phyloP scores from a whole-genome alignment of 2,329 filamentous ascomycete genomes.

The Xylaria digitata region DNA sequence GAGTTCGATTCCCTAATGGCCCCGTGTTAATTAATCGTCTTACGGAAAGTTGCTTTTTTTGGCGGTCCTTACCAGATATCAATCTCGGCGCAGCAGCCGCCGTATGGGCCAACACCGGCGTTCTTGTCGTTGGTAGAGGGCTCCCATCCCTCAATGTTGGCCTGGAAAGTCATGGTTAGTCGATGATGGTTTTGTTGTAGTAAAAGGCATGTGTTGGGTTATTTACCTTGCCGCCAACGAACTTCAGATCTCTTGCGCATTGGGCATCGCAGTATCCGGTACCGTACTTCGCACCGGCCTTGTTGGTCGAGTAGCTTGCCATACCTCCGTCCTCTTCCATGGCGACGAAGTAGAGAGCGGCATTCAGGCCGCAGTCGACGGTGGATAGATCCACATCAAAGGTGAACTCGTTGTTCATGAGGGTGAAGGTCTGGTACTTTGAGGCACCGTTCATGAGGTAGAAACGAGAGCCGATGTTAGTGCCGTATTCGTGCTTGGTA shows the following conservation, averaged over 20 bases:
- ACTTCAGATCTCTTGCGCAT: conserved; percentile 63
- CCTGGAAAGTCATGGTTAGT: conserved; percentile 41
- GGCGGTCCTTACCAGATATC: conserved; percentile 62
- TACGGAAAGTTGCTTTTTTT: background rate
- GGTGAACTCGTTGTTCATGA: conserved; percentile 70
- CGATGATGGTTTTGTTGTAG: background rate
- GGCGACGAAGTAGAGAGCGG: conserved; percentile 68
- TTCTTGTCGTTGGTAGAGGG: conserved; percentile 63
- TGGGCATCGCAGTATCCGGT: conserved; percentile 68
- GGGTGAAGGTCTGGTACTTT: conserved; percentile 69
- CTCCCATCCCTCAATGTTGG: conserved; percentile 62
- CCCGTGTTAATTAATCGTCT: conserved; percentile 27
- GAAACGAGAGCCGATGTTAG: conserved; percentile 61
- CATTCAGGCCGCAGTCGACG: conserved; percentile 71
- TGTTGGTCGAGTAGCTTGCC: conserved; percentile 59
- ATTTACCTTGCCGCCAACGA: conserved; percentile 59
- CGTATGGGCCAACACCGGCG: conserved; percentile 61
- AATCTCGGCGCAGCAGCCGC: conserved; percentile 70
- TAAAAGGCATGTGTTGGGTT: background rate
- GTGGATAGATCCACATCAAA: conserved; percentile 73
- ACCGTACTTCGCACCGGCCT: conserved; percentile 60
- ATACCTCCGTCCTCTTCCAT: conserved; percentile 68
- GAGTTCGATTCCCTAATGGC: conserved; percentile 64
- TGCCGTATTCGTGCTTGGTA: conserved; percentile 59
- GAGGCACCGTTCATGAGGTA: conserved; percentile 68